These are phyloP conservation scores for Murraya koenigii DNA, from an alignment of 345 rosid species.

Conservation along the genomic window DNA sequence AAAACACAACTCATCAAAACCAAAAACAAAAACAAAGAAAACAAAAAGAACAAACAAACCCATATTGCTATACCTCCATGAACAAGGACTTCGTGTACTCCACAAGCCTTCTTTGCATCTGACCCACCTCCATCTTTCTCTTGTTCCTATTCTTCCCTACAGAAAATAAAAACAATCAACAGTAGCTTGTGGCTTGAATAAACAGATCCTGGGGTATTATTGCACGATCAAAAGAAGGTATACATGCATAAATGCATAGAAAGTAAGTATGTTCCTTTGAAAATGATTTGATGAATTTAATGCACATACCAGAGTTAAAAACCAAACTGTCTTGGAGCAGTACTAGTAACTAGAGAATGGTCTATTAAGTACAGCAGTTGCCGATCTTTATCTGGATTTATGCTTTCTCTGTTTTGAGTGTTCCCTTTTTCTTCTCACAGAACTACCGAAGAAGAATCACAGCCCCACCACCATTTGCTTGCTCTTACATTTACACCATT, in stretches of 20 bases:
- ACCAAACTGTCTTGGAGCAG: slow-evolving; percentile 6
- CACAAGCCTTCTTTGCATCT: slow-evolving; percentile 76
- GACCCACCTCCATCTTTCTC: slow-evolving; percentile 62
- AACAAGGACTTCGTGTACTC: slow-evolving; percentile 77
- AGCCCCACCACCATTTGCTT: slow-evolving; percentile 3
- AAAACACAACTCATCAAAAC: neutral
- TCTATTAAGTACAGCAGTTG: neutral
- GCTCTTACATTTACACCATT: neutral
- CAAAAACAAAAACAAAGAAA: neutral
- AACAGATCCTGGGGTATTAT: slow-evolving; percentile 29
- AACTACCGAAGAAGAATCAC: neutral
- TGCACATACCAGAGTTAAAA: slow-evolving; percentile 4
- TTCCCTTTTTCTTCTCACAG: neutral
- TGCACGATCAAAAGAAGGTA: slow-evolving; percentile 2
- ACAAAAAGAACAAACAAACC: neutral
- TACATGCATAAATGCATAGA: slow-evolving; percentile 13
- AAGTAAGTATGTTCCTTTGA: neutral
- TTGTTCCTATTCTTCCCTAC: neutral
- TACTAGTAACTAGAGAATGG: neutral
- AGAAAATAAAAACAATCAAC: slow-evolving; percentile 1
- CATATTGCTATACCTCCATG: slow-evolving; percentile 50
- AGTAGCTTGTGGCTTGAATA: slow-evolving; percentile 21
- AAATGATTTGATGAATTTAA: slow-evolving; percentile 32
- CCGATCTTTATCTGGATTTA: slow-evolving; percentile 23
- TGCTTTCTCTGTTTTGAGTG: slow-evolving; percentile 14